Evolutionary conservation across 129 eudicot species (phyloP).

Genomic region (Ambrosia artemisiifolia): DNA sequence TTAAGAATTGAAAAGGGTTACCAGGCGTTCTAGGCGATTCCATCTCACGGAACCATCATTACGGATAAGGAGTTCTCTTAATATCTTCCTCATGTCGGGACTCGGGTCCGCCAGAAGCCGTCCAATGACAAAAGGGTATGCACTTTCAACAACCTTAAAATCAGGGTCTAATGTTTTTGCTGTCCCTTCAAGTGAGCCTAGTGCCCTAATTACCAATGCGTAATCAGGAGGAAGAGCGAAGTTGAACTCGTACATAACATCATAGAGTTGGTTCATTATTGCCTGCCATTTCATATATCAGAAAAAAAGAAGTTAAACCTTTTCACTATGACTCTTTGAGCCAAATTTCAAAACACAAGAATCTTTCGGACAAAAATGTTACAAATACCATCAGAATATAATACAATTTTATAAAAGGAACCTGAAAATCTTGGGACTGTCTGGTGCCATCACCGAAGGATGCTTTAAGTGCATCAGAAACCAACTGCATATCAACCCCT

Average conservation of each 20-base stretch:
- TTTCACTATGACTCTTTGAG: neutral
- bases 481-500: conserved; percentile 64
- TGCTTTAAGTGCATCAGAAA: conserved; percentile 73
- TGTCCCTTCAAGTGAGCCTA: conserved; percentile 98
- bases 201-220: conserved; percentile 89
- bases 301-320: conserved; percentile 4
- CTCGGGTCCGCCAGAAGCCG: conserved; percentile 86
- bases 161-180: conserved; percentile 94
- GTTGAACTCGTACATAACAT: conserved; percentile 93
- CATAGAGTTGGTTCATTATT: conserved; percentile 88
- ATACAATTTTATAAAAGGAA: conserved; percentile 7
- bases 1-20: conserved; percentile 8
- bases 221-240: conserved; percentile 98
- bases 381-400: neutral
- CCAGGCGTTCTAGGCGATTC: conserved; percentile 95
- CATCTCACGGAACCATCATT: conserved; percentile 95
- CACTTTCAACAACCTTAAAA: conserved; percentile 94
- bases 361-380: neutral
- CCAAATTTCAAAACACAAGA: neutral
- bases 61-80: conserved; percentile 84
- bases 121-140: conserved; percentile 92
- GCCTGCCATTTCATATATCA: conserved; percentile 46
- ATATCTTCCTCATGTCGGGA: conserved; percentile 93
- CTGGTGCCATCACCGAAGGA: conserved; percentile 89
- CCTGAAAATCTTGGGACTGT: conserved; percentile 96